Conservation (phyloP, 805 yeast species). For the Cyberlindnera nakhonratchasimensis region DNA sequence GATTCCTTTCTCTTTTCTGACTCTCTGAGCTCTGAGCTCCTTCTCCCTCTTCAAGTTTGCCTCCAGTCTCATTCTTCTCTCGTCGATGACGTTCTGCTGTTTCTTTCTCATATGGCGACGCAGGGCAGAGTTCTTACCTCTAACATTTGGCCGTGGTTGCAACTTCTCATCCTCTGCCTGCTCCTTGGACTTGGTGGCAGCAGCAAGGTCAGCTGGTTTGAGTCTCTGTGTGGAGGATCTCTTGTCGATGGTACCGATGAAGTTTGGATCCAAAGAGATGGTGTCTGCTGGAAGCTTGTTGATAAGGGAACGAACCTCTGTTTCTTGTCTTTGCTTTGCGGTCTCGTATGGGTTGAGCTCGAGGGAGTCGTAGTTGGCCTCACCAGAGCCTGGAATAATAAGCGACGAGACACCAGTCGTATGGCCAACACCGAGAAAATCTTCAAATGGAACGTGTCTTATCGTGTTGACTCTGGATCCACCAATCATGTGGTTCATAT, state of each 20-base stretch:
- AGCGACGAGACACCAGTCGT: slow-evolving; percentile 73
- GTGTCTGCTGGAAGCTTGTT: slow-evolving; percentile 91
- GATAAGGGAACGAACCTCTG: slow-evolving; percentile 79
- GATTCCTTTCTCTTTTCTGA: slow-evolving; percentile 43
- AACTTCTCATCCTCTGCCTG: slow-evolving; percentile 44
- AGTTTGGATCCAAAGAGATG: slow-evolving; percentile 84
- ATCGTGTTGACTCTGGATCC: slow-evolving; percentile 67
- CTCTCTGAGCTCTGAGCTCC: slow-evolving; percentile 54
- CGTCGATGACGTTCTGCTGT: slow-evolving; percentile 80
- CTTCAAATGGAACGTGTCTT: slow-evolving; percentile 90
- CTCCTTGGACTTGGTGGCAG: slow-evolving; percentile 34
- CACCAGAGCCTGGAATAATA: slow-evolving; percentile 95
- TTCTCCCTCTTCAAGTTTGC: slow-evolving; percentile 73
- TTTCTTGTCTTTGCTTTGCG: slow-evolving; percentile 87
- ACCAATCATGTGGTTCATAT: slow-evolving; percentile 85
- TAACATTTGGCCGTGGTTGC: slow-evolving; percentile 54
- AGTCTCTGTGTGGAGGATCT: slow-evolving; percentile 61
- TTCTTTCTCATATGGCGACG: slow-evolving; percentile 80
- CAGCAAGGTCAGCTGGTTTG: slow-evolving; percentile 54
- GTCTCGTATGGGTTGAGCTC: slow-evolving; percentile 93
- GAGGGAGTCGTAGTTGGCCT: slow-evolving; percentile 92
- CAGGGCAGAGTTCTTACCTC: slow-evolving; percentile 79
- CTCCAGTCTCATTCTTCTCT: slow-evolving; percentile 75
- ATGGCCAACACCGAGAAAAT: slow-evolving; percentile 90
- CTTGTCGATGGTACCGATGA: slow-evolving; percentile 79